phyloP scores from a whole-genome alignment of 345 rosid species.

The Raphanus sativus region DNA sequence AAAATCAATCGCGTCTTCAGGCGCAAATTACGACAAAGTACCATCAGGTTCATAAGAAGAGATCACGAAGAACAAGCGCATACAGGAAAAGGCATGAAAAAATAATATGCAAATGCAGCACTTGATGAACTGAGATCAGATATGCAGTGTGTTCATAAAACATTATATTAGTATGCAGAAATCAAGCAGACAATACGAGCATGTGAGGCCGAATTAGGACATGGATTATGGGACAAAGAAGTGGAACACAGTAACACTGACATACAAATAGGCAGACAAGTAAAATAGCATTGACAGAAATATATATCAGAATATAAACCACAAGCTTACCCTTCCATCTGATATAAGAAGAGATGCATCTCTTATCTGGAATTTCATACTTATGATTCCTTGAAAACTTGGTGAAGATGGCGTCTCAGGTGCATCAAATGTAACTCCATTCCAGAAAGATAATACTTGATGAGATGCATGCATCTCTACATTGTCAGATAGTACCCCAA shows the following conservation, averaged over 20 bases:
- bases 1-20: no score
- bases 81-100: constrained; percentile 4
- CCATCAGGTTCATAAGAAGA: background rate
- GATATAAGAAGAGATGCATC: constrained; percentile 69
- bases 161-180: constrained; percentile 12
- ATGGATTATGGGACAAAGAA: constrained; percentile 21
- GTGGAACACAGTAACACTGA: constrained; percentile 6
- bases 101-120: constrained; percentile 6
- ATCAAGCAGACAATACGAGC: constrained; percentile 9
- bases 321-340: constrained; percentile 77
- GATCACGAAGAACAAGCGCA: constrained; percentile 8
- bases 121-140: constrained; percentile 11
- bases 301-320: constrained; percentile 18
- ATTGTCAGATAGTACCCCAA: constrained; percentile 53
- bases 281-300: constrained; percentile 5
- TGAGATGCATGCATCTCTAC: constrained; percentile 67
- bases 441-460: constrained; percentile 68
- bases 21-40: background rate
- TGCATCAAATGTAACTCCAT: constrained; percentile 48
- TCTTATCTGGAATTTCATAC: constrained; percentile 52
- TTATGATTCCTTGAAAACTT: constrained; percentile 42
- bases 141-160: constrained; percentile 9
- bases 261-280: background rate
- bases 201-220: constrained; percentile 9
- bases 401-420: constrained; percentile 58